Evolutionary conservation across 2,329 filamentous ascomycete species (phyloP).

Genomic region (Aspergillus clavatus): DNA sequence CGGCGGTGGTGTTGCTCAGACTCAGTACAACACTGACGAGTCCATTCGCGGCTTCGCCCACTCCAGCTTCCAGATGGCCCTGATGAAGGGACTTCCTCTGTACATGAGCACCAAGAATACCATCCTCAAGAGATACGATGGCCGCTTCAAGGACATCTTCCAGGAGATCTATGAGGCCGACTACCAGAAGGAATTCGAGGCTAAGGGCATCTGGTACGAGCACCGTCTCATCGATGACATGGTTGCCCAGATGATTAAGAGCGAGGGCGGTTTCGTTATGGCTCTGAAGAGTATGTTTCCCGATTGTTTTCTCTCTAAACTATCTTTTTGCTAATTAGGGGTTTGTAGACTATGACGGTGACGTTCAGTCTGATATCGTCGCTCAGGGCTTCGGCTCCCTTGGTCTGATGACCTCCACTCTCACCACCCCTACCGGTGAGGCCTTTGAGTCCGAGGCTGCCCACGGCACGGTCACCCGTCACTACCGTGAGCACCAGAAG

Average conservation of each 20-base stretch:
- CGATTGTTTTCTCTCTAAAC: constrained; percentile 1
- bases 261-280: constrained; percentile 91
- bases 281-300: constrained; percentile 85
- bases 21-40: constrained; percentile 97
- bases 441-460: constrained; percentile 97
- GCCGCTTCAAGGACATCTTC: constrained; percentile 99
- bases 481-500: constrained; percentile 99
- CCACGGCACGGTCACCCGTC: constrained; percentile 95
- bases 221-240: constrained; percentile 99
- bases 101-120: constrained; percentile 99
- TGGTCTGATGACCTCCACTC: constrained; percentile 95
- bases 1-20: constrained; percentile 80
- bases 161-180: constrained; percentile 86
- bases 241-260: constrained; percentile 99
- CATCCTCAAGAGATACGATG: constrained; percentile 98
- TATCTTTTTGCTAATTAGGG: neutral
- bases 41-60: constrained; percentile 94
- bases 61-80: constrained; percentile 90
- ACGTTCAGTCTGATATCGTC: constrained; percentile 97
- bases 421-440: constrained; percentile 93
- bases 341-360: constrained; percentile 84
- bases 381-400: constrained; percentile 97
- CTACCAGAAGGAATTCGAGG: constrained; percentile 86
- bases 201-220: constrained; percentile 96
- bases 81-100: constrained; percentile 81